These are phyloP conservation scores for Hordeum marinum DNA, from an alignment of 176 grass and related monocot genomes.

Conservation along the genomic window DNA sequence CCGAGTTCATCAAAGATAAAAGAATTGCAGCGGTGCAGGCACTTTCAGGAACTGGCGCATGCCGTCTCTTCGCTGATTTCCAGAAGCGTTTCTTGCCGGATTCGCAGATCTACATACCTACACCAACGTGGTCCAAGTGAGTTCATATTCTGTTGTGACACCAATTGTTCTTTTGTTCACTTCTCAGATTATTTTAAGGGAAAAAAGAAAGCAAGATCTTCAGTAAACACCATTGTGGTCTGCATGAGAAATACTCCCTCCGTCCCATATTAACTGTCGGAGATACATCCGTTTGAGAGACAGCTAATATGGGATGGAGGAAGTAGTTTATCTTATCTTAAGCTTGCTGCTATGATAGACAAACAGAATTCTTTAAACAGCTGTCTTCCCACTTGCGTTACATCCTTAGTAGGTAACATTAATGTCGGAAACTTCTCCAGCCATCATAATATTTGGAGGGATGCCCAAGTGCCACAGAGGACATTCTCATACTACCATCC, in stretches of 20 bases:
- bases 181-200: background rate
- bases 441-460: conserved; percentile 97
- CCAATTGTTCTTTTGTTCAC: background rate
- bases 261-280: too few species aligned
- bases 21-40: conserved; percentile 83
- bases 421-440: conserved; percentile 38
- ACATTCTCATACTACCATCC: conserved; percentile 80
- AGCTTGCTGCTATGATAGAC: background rate
- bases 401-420: conserved; percentile 12
- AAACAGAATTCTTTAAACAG: background rate
- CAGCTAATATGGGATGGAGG: too few species aligned
- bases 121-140: conserved; percentile 96
- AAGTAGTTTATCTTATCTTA: background rate
- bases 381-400: background rate
- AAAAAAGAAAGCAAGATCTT: background rate
- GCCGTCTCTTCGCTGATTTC: conserved; percentile 91
- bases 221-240: background rate
- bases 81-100: conserved; percentile 85
- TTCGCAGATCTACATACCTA: conserved; percentile 92
- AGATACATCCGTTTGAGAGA: too few species aligned
- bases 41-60: conserved; percentile 92
- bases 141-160: conserved; percentile 5
- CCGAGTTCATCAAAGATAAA: conserved; percentile 82
- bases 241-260: background rate
- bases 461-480: conserved; percentile 78